Percentiles rank a stretch among this genome's conserved stretches.
Evolutionary conservation across 2,329 filamentous ascomycete genomes (phyloP).

Genomic region (Elsinoe australis): DNA sequence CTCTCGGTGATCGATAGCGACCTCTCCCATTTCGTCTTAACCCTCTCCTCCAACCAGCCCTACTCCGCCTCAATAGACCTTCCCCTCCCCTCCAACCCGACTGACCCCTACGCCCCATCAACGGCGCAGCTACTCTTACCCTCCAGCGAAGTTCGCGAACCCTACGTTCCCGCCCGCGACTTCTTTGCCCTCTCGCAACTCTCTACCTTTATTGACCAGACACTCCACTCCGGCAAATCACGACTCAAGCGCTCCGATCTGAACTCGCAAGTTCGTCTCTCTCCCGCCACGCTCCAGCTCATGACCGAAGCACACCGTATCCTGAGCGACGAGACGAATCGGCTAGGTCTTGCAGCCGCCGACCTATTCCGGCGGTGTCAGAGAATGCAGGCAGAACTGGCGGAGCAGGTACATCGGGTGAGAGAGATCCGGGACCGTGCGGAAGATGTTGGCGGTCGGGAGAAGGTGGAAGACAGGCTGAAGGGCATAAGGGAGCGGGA

Average conservation of each 20-base stretch:
- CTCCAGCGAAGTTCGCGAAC: constrained; percentile 55
- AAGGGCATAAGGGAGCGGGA: constrained; percentile 50
- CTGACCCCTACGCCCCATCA: constrained; percentile 21
- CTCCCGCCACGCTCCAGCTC: constrained; percentile 61
- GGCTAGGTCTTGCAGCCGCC: constrained; percentile 60
- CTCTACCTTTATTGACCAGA: constrained; percentile 48
- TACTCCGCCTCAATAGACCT: constrained; percentile 47
- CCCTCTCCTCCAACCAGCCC: constrained; percentile 40
- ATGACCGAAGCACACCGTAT: constrained; percentile 67
- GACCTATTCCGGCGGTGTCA: constrained; percentile 67
- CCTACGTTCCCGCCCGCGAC: constrained; percentile 55
- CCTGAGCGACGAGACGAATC: constrained; percentile 60
- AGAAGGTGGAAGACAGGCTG: constrained; percentile 53
- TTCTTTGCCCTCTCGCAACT: constrained; percentile 53
- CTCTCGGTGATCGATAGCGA: constrained; percentile 51
- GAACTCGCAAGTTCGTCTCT: constrained; percentile 61
- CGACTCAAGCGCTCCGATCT: constrained; percentile 54
- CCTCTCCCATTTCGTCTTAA: constrained; percentile 52
- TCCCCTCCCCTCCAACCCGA: constrained; percentile 29
- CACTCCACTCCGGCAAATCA: constrained; percentile 39
- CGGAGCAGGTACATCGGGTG: constrained; percentile 58
- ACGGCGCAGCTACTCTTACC: constrained; percentile 26
- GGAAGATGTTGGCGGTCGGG: constrained; percentile 54
- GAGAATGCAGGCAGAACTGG: constrained; percentile 58
- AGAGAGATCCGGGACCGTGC: constrained; percentile 59